A percentile compares a stretch with the other conserved stretches of the same genome.
Evolutionary conservation across 164 flowering plant species (phyloP).

Genomic region (Chimonanthus salicifolius): DNA sequence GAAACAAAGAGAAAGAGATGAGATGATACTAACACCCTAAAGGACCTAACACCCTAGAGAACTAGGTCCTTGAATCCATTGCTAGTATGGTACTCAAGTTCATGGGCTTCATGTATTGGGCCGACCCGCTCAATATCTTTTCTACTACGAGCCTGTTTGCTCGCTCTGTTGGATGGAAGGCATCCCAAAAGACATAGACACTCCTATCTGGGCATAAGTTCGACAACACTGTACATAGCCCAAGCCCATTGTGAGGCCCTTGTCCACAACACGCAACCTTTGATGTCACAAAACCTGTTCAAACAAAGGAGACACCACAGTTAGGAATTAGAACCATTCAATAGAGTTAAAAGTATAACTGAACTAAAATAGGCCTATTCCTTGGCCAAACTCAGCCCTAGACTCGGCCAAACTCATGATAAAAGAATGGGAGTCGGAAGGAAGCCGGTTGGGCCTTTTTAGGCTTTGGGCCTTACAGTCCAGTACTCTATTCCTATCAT

Average conservation of each 20-base stretch:
- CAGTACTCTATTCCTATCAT: no score
- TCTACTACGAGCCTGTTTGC: slow-evolving; percentile 59
- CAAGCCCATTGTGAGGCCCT: slow-evolving; percentile 76
- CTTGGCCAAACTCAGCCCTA: no score
- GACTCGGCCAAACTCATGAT: no score
- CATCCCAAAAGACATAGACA: slow-evolving; percentile 61
- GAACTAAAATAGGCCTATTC: no score
- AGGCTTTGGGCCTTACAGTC: no score
- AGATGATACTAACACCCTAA: no score
- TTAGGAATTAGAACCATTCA: no score
- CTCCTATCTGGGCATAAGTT: slow-evolving; percentile 61
- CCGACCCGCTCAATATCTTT: slow-evolving; percentile 37
- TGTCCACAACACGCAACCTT: slow-evolving; percentile 82
- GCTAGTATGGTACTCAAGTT: slow-evolving; percentile 69
- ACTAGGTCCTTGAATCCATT: slow-evolving; percentile 43
- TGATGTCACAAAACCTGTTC: slow-evolving; percentile 61
- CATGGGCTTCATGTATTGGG: slow-evolving; percentile 65
- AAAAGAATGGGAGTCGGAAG: no score
- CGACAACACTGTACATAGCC: slow-evolving; percentile 47
- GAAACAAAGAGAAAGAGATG: no score
- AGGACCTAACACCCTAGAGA: not conserved
- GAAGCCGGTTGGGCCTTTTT: no score
- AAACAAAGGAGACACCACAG: not conserved
- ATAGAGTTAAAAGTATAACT: no score
- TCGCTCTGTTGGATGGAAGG: slow-evolving; percentile 66